Conservation (phyloP, 2,329 filamentous ascomycete genomes). For the Diplocarpon rosae region DNA sequence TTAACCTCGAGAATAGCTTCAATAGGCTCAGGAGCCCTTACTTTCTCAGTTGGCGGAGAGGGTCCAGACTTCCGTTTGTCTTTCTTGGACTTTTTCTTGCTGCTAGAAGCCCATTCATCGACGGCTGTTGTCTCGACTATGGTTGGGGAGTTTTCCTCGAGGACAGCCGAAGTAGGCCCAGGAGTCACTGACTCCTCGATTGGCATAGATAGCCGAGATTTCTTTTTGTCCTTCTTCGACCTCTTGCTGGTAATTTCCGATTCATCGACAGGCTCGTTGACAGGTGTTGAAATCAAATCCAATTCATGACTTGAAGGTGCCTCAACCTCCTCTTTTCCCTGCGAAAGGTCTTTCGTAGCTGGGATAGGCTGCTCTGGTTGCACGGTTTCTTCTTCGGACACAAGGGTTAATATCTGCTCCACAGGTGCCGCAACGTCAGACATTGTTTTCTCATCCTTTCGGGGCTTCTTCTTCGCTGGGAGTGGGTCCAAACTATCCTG, state of each 20-base stretch:
- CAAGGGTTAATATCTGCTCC: too few relatives aligned
- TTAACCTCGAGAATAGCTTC: neutral
- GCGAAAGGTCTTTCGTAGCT: neutral
- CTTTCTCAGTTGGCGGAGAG: conserved; percentile 2
- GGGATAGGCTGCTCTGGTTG: neutral
- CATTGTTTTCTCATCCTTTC: too few relatives aligned
- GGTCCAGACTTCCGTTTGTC: conserved; percentile 8
- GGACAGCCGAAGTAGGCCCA: too few relatives aligned
- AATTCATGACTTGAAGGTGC: neutral
- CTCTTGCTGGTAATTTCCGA: conserved; percentile 4
- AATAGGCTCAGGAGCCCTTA: neutral
- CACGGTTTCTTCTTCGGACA: neutral
- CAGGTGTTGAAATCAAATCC: neutral
- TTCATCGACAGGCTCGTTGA: too few relatives aligned
- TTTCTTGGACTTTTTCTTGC: conserved; percentile 21
- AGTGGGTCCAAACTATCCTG: too few relatives aligned
- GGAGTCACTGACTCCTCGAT: neutral
- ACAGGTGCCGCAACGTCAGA: too few relatives aligned
- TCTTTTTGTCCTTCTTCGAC: conserved; percentile 22
- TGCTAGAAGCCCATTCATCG: conserved; percentile 17
- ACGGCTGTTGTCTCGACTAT: too few relatives aligned
- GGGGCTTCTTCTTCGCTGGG: too few relatives aligned
- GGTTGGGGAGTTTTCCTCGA: too few relatives aligned
- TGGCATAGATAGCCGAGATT: conserved; percentile 6
- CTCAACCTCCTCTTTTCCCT: neutral